Base-by-base conservation (phyloP, 225 moss, liverwort and hornwort species). In the Bryum argenteum region DNA sequence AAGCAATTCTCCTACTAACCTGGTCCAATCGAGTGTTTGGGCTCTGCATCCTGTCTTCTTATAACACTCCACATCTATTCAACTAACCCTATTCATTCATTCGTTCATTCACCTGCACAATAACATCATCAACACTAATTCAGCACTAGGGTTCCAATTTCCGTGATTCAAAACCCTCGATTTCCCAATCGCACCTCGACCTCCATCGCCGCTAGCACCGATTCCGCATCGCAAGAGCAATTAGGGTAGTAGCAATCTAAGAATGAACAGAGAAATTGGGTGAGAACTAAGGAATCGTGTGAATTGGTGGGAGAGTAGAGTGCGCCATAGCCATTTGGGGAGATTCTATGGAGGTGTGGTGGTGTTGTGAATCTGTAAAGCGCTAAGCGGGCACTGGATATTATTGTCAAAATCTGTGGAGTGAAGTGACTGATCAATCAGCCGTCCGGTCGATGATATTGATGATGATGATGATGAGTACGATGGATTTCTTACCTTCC, bases 11-110 rank as follows among this genome's bases (percentile, higher is more conserved):
- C 14, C 82, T 41, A 62, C 82, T 41, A 62, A 83, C 83, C 83
- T 79, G 79, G 72, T 83, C 79, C 63, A 83, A 64, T 28, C 76
- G 83, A 63, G 71, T 53, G 79, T 65, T 52, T 65, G 79, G 83
- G 79, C 79, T 79, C 83, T 83, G 83, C 83, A 83, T 83, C 79
- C 83, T 83, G 76, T 71, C 75, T 72, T 79, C 69, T 75, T 76
- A 75, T 65, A 68, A 71, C 67, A 72, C 54, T 65, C 70, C 76
- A 59, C 83, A 83, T 79, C 72, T 76, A 79, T 68, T 47, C 59
- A 28, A 69, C 72, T 53, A 78, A 75, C 23, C 21, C 54, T 66
- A 67, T 51, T 53, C 58, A 67, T 63, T 17, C 28, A 67, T 51
- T 53, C 58, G 67, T 63, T 17, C 28, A 33, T 33, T 33, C 33